Evolutionary conservation across 176 grass and related monocot species (phyloP), one percentile per base, ranked within the genome.

Genomic region (Cocos nucifera): DNA sequence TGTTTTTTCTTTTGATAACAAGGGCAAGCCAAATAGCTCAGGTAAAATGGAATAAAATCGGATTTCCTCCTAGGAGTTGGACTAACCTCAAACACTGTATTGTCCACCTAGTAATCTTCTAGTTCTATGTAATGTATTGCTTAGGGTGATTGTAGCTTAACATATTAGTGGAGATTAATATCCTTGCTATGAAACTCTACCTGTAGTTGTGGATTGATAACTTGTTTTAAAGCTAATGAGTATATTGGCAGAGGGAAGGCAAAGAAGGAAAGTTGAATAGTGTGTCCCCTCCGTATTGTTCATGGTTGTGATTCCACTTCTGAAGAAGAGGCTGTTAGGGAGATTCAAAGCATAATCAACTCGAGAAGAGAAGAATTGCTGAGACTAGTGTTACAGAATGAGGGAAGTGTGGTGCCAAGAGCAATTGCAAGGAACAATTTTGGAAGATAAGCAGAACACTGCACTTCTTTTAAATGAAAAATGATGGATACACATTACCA

Each of bases 381-480:
- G n/a, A 77, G 75, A 15, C 17, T 89, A 62, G 82, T 89, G 5
- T 52, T 95, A 10, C 51, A 55, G 15, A 26, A 26, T 26, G 71
- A 80, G 61, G 70, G 28, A 56, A 76, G 73, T 21, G 25, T 24
- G n/a, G 70, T 89, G 28, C 90, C 90, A 54, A 86, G 66, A 56
- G 69, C 85, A n/a, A n/a, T 8, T 95, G 85, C 77, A 89, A 86
- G 77, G 77, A 89, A 32, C 73, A 86, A 39, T 95, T 89, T 61
- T 95, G 85, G 90, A 95, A 81, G 48, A 87, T 87, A 86, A 85
- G 80, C 64, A 96, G 71, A 80, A 66, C 80, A 49, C 22, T 85
- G 59, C 75, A 90, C 54, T 16, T 96, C 22, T 96, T 85, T 71
- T 90, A 96, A 58, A 75, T 77, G 39, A 77, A 69, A 24, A 87